Conservation (phyloP, 2,329 filamentous ascomycete species). For the Alternaria brassicae region DNA sequence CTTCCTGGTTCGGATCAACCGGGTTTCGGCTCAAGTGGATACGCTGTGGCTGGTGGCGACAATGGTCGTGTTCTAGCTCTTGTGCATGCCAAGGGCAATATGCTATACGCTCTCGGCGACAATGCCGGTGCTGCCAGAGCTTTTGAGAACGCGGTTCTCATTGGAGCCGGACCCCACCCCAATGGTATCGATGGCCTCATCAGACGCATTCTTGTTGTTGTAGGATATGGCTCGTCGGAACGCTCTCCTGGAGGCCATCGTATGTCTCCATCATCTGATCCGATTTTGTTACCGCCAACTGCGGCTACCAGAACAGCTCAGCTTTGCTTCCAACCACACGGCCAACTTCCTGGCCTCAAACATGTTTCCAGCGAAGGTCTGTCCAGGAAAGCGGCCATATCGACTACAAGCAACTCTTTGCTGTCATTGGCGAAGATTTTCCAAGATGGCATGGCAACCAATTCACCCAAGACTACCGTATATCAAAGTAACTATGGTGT, state of each 20-base stretch:
- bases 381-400: slow-evolving; percentile 79
- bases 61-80: slow-evolving; percentile 94
- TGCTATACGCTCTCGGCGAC: slow-evolving; percentile 90
- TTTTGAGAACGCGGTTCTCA: slow-evolving; percentile 93
- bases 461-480: slow-evolving; percentile 61
- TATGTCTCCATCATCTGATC: slow-evolving; percentile 57
- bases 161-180: slow-evolving; percentile 76
- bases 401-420: slow-evolving; percentile 94
- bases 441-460: slow-evolving; percentile 90
- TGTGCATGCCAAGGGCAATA: slow-evolving; percentile 97
- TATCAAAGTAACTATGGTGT: slow-evolving; percentile 75
- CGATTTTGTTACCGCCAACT: slow-evolving; percentile 82
- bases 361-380: slow-evolving; percentile 71
- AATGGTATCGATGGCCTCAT: slow-evolving; percentile 81
- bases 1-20: slow-evolving; percentile 54
- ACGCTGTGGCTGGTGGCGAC: slow-evolving; percentile 81
- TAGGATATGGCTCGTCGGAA: slow-evolving; percentile 56
- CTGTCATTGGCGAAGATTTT: slow-evolving; percentile 97
- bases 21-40: slow-evolving; percentile 80
- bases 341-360: slow-evolving; percentile 79
- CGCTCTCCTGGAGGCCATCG: slow-evolving; percentile 43
- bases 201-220: slow-evolving; percentile 73
- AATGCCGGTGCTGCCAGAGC: slow-evolving; percentile 80
- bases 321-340: slow-evolving; percentile 78
- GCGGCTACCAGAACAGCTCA: slow-evolving; percentile 82